Percentiles rank a stretch among this genome's conserved stretches.
phyloP scores from a whole-genome alignment of 257 asterid genomes.

The Gentiana dahurica region DNA sequence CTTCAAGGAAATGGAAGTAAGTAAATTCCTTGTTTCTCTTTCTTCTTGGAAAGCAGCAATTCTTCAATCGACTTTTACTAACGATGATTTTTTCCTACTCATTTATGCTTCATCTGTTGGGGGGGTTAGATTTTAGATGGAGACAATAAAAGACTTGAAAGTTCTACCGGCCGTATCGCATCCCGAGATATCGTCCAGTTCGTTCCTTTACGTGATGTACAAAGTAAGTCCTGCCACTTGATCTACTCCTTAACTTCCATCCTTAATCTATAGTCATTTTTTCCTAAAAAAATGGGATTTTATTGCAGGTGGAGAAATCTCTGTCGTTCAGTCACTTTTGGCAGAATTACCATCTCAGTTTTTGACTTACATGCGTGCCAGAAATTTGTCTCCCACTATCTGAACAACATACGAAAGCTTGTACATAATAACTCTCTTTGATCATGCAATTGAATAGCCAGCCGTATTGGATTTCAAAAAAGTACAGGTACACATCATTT shows the following conservation, averaged over 20 bases:
- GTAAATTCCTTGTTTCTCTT: constrained; percentile 9
- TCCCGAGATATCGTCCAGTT: constrained; percentile 96
- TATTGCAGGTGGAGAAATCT: constrained; percentile 61
- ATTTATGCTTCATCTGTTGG: constrained; percentile 9
- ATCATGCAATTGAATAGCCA: too few relatives aligned
- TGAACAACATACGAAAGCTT: constrained; percentile 28
- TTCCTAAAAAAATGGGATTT: constrained; percentile 3
- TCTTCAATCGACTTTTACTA: constrained; percentile 6
- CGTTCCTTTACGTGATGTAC: constrained; percentile 85
- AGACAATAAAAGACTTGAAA: constrained; percentile 80
- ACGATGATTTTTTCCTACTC: background rate
- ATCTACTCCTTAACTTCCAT: background rate
- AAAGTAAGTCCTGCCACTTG: constrained; percentile 37
- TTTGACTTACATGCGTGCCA: constrained; percentile 58
- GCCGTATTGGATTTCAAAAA: too few relatives aligned
- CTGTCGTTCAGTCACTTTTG: constrained; percentile 76
- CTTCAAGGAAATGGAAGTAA: constrained; percentile 96
- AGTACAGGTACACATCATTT: too few relatives aligned
- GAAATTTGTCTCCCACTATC: constrained; percentile 53
- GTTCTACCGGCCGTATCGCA: constrained; percentile 84
- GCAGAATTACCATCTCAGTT: constrained; percentile 96
- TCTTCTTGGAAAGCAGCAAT: constrained; percentile 3
- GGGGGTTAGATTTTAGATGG: constrained; percentile 73
- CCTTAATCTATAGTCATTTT: background rate
- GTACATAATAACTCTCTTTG: constrained; percentile 20